Evolutionary conservation across 805 yeast genomes (phyloP), one percentile per base, ranked within the genome.

Genomic region (Ogataea ganodermae): DNA sequence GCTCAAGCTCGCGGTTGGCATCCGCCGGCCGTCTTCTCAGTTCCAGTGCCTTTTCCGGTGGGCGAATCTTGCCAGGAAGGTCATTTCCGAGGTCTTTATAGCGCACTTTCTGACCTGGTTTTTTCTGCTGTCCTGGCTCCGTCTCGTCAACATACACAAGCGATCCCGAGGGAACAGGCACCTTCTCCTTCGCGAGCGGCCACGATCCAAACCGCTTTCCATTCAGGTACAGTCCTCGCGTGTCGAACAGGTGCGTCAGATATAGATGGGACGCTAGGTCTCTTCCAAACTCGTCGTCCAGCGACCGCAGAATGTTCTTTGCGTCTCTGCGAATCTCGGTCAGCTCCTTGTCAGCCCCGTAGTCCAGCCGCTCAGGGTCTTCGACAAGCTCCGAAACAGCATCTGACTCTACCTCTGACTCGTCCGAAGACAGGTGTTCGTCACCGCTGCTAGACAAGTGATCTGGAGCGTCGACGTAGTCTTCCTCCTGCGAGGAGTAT

Each of bases 231-330:
- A 69, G 63, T 46, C 65, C 66, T 42, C 66, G 66, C 37, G 57
- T 64, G 46, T 67, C 76, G 44, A 74, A 62, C 23, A 86, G 66
- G 48, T 71, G 70, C 0, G 82, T 60, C 20, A 86, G 76, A 60
- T 84, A 87, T 3, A 88, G 63, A 64, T 87, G 96, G 2, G 80
- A 58, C 0, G 85, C 75, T 24, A 86, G 65, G 62, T 87, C 90
- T 10, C 64, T 63, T 26, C 81, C 63, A 49, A 74, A 78, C 1
- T 73, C 73, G 12, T 68, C 68, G 53, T 84, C 88, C 20, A 82
- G 55, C 6, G 63, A 53, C n/a, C 63, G 51, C 9, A 75, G 37
- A 20, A 71, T 45, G 36, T 47, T 44, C 12, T 38, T 41, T 2
- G 53, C 53, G 17, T 62, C 60, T 33, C 42, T 45, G 35, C 57